phyloP scores from a whole-genome alignment of 805 yeast species.

The Naumovozyma baii region DNA sequence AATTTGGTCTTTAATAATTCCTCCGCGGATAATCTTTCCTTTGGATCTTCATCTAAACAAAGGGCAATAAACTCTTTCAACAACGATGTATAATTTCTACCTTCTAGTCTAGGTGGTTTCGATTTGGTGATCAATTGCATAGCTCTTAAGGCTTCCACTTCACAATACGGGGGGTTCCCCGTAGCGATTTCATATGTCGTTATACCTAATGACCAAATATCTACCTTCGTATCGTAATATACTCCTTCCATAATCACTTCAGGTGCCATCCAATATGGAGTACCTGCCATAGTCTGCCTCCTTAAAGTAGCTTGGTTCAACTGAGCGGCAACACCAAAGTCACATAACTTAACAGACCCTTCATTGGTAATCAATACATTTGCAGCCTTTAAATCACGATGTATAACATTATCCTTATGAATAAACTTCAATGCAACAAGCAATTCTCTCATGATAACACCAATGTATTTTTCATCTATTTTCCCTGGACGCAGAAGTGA shows the following conservation, averaged over 20 bases:
- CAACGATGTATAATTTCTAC: conserved; percentile 63
- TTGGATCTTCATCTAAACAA: conserved; percentile 89
- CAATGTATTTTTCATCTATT: conserved; percentile 73
- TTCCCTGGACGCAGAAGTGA: conserved; percentile 79
- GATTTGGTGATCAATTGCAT: conserved; percentile 88
- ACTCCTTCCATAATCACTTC: conserved; percentile 92
- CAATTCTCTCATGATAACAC: conserved; percentile 78
- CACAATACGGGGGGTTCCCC: conserved; percentile 95
- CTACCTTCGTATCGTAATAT: conserved; percentile 82
- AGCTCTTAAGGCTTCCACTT: conserved; percentile 88
- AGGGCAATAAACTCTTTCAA: conserved; percentile 83
- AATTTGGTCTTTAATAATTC: conserved; percentile 69
- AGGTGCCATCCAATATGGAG: conserved; percentile 99
- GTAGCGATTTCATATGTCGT: conserved; percentile 91
- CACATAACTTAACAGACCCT: conserved; percentile 87
- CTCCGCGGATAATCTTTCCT: conserved; percentile 79
- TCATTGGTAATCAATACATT: conserved; percentile 82
- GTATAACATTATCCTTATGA: conserved; percentile 85
- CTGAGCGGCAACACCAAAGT: conserved; percentile 97
- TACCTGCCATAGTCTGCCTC: conserved; percentile 91
- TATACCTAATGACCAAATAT: conserved; percentile 95
- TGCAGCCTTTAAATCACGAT: conserved; percentile 94
- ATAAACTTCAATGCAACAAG: conserved; percentile 69
- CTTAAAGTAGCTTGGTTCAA: conserved; percentile 63
- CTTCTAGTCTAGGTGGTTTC: conserved; percentile 92